These are phyloP conservation scores for Elongisporangium prolatum DNA, from an alignment of 352 stramenopile genomes.

Conservation along the genomic window DNA sequence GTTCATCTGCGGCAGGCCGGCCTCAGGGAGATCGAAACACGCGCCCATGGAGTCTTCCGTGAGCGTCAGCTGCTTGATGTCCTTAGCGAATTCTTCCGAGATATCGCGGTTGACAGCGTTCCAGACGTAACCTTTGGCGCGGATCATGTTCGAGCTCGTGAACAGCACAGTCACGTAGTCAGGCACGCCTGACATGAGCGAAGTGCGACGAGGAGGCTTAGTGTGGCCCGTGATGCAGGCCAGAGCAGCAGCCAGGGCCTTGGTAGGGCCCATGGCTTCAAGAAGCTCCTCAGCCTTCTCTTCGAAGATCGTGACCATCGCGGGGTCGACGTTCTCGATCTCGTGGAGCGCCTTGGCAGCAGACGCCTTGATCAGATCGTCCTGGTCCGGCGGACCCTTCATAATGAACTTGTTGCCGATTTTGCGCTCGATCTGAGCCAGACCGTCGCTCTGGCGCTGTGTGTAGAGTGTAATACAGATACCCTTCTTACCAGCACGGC, in stretches of 20 bases:
- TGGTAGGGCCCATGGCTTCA: conserved; percentile 46
- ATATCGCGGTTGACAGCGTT: conserved; percentile 88
- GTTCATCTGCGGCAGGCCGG: conserved; percentile 57
- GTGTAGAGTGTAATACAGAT: conserved; percentile 97
- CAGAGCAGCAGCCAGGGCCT: conserved; percentile 75
- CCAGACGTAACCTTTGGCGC: conserved; percentile 90
- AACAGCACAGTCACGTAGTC: conserved; percentile 90
- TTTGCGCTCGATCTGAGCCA: conserved; percentile 82
- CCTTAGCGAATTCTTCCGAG: conserved; percentile 56
- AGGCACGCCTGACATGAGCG: conserved; percentile 86
- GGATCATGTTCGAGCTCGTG: conserved; percentile 76
- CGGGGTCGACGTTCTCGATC: conserved; percentile 73
- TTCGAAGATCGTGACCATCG: conserved; percentile 76
- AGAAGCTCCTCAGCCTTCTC: conserved; percentile 66
- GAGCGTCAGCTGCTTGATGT: conserved; percentile 89
- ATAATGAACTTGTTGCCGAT: conserved; percentile 90
- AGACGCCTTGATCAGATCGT: conserved; percentile 87
- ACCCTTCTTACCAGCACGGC: conserved; percentile 94
- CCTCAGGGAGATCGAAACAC: conserved; percentile 88
- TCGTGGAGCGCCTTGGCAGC: conserved; percentile 78
- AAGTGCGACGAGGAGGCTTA: conserved; percentile 64
- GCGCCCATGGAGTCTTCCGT: conserved; percentile 84
- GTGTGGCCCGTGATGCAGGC: conserved; percentile 91
- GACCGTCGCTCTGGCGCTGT: conserved; percentile 60
- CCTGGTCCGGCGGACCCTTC: conserved; percentile 73